Evolutionary conservation across 2,329 filamentous ascomycete genomes (phyloP), one percentile per base, ranked within the genome.

Genomic region (Penicillium sp.): DNA sequence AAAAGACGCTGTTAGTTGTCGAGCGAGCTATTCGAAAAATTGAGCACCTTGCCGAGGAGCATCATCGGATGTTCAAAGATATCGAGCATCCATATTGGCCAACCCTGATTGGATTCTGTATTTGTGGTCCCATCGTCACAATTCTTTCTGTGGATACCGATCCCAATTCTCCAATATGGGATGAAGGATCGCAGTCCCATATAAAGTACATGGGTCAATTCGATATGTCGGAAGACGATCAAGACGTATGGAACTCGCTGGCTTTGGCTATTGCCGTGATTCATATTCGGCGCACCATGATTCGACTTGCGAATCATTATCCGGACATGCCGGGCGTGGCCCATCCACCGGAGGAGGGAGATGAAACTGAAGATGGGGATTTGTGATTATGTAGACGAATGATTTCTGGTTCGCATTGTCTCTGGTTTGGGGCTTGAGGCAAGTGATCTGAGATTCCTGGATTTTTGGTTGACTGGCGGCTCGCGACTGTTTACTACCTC

Each of bases 241-340:
- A 78, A 50, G 80, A 83, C 58, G 78, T 82, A 2, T 84, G 80
- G 80, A 81, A 81, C 57, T 72, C 75, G 4, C 66, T 83, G 4
- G 78, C 79, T 0, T 54, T 83, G 43, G 77, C 79, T 0, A 78
- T 83, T 48, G 66, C 78, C 5, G 68, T 79, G 9, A 71, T 78
- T 51, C 75, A 79, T 58, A 73, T 75, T 45, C 71, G 79, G 4
- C 75, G 76, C 49, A 70, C 73, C 32, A 72, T 79, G 70, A 53
- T 72, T 44, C 63, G 71, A 46, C 64, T 79, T 24, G 68, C 70
- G 36, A 61, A 70, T 33, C 65, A 56, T 7, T 55, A 61, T 4
- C 42, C 33, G 11, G 2, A 37, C 27, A 29, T 29, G 13, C 25
- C 28, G 4, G 26, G 27, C 4, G 42, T 45, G 36, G 42, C 50